A percentile compares a stretch with the other conserved stretches of the same genome.
phyloP scores from a whole-genome alignment of 163 green algal genomes.

The Scenedesmus sp. region DNA sequence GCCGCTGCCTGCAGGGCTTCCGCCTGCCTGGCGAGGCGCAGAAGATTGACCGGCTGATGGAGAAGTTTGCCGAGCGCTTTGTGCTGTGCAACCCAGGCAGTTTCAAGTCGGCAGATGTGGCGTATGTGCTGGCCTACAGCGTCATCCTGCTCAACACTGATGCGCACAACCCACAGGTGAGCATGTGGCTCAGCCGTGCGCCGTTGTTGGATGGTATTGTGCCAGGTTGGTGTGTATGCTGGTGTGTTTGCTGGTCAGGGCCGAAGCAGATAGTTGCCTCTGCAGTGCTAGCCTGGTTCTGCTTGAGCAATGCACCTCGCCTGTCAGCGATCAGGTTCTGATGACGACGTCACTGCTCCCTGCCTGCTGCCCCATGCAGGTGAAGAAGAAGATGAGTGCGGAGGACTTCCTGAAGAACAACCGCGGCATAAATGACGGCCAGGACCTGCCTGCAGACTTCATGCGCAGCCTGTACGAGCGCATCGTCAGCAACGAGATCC shows the following conservation, averaged over 20 bases:
- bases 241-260: too few relatives aligned
- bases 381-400: constrained; percentile 65
- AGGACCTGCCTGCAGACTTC: constrained; percentile 91
- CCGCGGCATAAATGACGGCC: constrained; percentile 96
- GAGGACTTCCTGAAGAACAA: constrained; percentile 96
- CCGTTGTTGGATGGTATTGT: too few relatives aligned
- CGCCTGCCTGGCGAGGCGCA: constrained; percentile 97
- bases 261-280: too few relatives aligned
- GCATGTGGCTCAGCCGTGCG: background rate
- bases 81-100: constrained; percentile 89
- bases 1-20: constrained; percentile 74
- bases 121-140: constrained; percentile 98
- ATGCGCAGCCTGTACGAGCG: constrained; percentile 95
- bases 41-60: constrained; percentile 99
- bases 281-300: too few relatives aligned
- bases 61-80: constrained; percentile 99
- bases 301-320: too few relatives aligned
- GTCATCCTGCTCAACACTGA: constrained; percentile 99
- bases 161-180: constrained; percentile 95
- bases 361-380: constrained; percentile 37
- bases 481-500: constrained; percentile 96
- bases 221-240: too few relatives aligned
- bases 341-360: background rate
- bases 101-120: constrained; percentile 96
- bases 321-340: background rate